A percentile compares a stretch with the other conserved stretches of the same genome.
phyloP scores from a whole-genome alignment of 306 rosid species.

The Astragalus glycyphyllos region DNA sequence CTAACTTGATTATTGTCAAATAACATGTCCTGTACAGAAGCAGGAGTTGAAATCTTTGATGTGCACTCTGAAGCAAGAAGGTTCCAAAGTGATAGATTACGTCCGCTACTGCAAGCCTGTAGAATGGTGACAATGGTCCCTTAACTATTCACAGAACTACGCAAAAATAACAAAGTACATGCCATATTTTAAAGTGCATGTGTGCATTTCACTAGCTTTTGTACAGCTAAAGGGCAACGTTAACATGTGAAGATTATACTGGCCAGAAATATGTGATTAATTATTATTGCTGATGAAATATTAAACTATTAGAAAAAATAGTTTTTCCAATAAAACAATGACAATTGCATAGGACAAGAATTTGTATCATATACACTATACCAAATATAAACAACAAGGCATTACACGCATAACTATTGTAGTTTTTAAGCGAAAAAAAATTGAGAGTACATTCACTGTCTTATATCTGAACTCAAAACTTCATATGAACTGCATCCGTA shows the following conservation, averaged over 20 bases:
- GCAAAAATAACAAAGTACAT: no score
- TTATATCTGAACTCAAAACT: conserved; percentile 24
- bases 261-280: conserved; percentile 22
- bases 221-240: conserved; percentile 13
- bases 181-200: conserved; percentile 3
- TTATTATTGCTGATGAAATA: conserved; percentile 17
- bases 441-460: conserved; percentile 15
- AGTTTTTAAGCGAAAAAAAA: background rate
- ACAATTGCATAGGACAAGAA: background rate
- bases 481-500: conserved; percentile 15
- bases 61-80: conserved; percentile 87
- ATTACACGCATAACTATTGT: background rate
- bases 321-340: conserved; percentile 1
- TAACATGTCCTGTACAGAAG: conserved; percentile 77
- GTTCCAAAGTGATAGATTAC: conserved; percentile 86
- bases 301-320: conserved; percentile 14
- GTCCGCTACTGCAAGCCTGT: conserved; percentile 85
- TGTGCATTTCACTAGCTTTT: conserved; percentile 28
- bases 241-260: conserved; percentile 25
- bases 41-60: conserved; percentile 60
- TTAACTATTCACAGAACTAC: no score
- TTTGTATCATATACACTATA: conserved; percentile 19
- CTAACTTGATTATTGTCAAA: conserved; percentile 88
- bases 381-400: conserved; percentile 19
- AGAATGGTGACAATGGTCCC: conserved; percentile 37